Base-by-base conservation (phyloP, 1,284 basidiomycete species). In the Sporisorium reilianum region DNA sequence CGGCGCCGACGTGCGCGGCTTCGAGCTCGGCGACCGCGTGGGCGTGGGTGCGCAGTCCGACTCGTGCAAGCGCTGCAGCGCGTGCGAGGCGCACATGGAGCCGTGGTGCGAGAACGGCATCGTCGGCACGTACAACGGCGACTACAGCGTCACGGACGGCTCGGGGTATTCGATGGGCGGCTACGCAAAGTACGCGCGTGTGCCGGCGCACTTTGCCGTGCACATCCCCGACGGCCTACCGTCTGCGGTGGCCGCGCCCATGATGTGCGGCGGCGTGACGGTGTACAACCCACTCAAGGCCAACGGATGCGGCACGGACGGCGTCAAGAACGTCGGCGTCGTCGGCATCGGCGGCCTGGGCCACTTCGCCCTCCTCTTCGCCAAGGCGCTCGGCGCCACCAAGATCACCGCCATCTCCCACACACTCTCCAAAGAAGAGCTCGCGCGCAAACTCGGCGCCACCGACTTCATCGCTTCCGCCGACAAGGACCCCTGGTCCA, bases 41-140 rank as follows among this genome's bases (percentile, higher is more conserved):
- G 90, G 90, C 57, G 89, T 91, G 9, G 90, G 90, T 20, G 89
- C 90, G 1, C 88, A 89, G 80, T 86, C 89, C 32, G 86, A 85
- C 56, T 86, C 87, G 18, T 91, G 90, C 84, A 82, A 87, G 59
- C 59, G 87, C 20, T 91, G 90, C 82, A 80, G 84, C 11, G 85
- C 87, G 51, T 91, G 90, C 86, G 88, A 88, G 54, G 79, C 69
- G 8, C 69, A 77, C 44, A 30, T 59, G 42, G 75, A 80, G 66
- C 65, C 76, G 0, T 79, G 76, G 68, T 80, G 76, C 44, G 64
- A 71, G 7, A 58, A 56, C 0, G 74, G 65, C 20, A 60, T 61
- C 25, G 62, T 71, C 11, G 73, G 79, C 34, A 80, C 79, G 10
- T 83, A 87, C 84, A 85, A 88, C 77, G 83, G 84, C 20, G 86